Base-by-base conservation (phyloP, 148 eudicot species). In the Silene uniflora region DNA sequence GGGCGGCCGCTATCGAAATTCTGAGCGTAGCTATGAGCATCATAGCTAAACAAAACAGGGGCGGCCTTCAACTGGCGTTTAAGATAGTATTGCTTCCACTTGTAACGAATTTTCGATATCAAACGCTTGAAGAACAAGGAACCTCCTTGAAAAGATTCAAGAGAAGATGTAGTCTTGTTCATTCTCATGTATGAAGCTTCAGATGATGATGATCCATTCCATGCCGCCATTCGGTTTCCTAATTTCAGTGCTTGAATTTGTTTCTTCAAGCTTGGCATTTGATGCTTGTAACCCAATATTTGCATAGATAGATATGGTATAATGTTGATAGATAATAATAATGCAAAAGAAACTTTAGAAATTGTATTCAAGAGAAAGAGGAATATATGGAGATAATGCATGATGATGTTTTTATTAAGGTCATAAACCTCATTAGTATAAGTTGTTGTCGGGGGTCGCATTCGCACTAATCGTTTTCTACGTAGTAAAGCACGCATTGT, bases 1-100 rank as follows among this genome's bases (percentile, higher is more conserved):
- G 49, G 61, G 73, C 67, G 52, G 19, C 86, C 86, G 42, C 72
- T 73, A 70, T 84, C 86, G 19, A 84, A 84, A 73, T 84, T 84
- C 73, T 77, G 76, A 32, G 67, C 67, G 55, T 84, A 84, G 62
- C 86, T 84, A 6, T 81, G 77, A 54, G 83, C 77, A 77, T 80
- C 86, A 67, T 84, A 84, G 56, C 75, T 81, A 59, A 46, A 78
- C 54, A 72, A 46, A 13, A 60, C 70, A 16, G 42, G 6, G 49
- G 39, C 18, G 14, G 44, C 44, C 6, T 52, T 24, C 1, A 10
- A 22, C 24, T 75, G 71, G 13, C 65, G 62, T 60, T 62, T 29
- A 9, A 69, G 56, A 46, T 44, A 44, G 55, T 62, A 67, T 56
- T 77, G 81, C 62, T 70, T 84, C 81, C 76, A 77, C 49, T 32